A percentile compares a stretch with the other conserved stretches of the same genome.
These are phyloP conservation scores for Xylaria sp. DNA, from an alignment of 2,329 filamentous ascomycete genomes.

Conservation along the genomic window DNA sequence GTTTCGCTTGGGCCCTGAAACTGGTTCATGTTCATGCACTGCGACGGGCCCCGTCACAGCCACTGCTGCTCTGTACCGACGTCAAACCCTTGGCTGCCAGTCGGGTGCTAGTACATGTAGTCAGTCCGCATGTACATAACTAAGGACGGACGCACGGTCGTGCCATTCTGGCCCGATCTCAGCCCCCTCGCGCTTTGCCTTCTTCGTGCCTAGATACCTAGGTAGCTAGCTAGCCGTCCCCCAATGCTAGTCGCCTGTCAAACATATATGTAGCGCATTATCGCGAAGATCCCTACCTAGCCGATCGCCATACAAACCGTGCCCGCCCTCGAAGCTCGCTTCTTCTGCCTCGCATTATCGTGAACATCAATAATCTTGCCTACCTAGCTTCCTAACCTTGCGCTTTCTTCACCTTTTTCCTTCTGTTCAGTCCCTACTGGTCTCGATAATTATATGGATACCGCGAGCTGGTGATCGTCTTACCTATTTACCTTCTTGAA, in stretches of 20 bases:
- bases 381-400: not conserved
- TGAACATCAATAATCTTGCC: not conserved
- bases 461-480: slow-evolving; percentile 21
- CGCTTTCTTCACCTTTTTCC: not conserved
- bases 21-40: not conserved
- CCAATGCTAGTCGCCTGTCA: not conserved
- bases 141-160: no score
- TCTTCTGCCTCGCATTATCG: not conserved
- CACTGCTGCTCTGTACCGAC: not conserved
- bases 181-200: no score
- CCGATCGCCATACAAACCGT: not conserved
- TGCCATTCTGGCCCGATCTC: no score
- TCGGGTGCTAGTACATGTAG: no score
- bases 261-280: not conserved
- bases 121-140: not conserved
- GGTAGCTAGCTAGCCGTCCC: no score
- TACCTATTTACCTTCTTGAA: not conserved
- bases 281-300: not conserved
- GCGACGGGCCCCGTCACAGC: not conserved
- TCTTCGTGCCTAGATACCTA: no score
- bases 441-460: not conserved
- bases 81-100: not conserved
- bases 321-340: no score
- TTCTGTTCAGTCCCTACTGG: not conserved
- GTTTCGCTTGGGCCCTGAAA: not conserved